A percentile compares a stretch with the other conserved stretches of the same genome.
These are phyloP conservation scores for Aspergillus sclerotialis DNA, from an alignment of 2,329 filamentous ascomycete species.

Conservation along the genomic window DNA sequence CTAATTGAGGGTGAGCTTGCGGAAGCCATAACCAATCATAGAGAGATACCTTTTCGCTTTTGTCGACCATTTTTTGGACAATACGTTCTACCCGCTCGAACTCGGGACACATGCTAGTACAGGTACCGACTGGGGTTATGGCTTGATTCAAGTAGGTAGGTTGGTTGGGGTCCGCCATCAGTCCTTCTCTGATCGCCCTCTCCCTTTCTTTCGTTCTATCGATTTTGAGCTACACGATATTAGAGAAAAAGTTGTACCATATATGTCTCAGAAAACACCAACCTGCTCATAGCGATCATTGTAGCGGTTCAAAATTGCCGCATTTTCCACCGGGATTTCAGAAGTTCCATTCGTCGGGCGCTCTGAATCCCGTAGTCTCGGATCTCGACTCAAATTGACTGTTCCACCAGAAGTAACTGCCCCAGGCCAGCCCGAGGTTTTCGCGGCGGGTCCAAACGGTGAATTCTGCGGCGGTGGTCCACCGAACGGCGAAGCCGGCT, in stretches of 20 bases:
- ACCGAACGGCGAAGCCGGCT: constrained; percentile 9
- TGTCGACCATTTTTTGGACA: constrained; percentile 55
- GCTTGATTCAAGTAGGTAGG: constrained; percentile 54
- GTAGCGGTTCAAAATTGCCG: constrained; percentile 17
- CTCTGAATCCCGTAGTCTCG: constrained; percentile 5
- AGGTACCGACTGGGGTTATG: constrained; percentile 56
- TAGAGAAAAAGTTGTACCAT: too few relatives aligned
- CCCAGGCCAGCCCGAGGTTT: constrained; percentile 9
- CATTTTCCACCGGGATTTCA: constrained; percentile 16
- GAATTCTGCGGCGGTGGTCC: constrained; percentile 11
- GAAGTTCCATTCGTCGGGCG: constrained; percentile 6
- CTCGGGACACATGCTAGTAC: constrained; percentile 59
- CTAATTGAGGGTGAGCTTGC: constrained; percentile 11
- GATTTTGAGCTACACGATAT: constrained; percentile 43
- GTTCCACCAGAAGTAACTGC: constrained; percentile 4
- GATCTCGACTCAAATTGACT: constrained; percentile 12
- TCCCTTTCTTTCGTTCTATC: constrained; percentile 44
- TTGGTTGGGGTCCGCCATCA: constrained; percentile 54
- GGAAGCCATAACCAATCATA: not conserved
- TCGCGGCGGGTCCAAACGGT: constrained; percentile 11
- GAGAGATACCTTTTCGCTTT: constrained; percentile 48
- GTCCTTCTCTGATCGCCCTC: constrained; percentile 46
- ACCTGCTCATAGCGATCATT: constrained; percentile 33
- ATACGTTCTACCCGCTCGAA: constrained; percentile 57
- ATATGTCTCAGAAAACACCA: too few relatives aligned